Evolutionary conservation across 371 early-diverging fungal genomes (phyloP).

Genomic region (Mortierella sp.): DNA sequence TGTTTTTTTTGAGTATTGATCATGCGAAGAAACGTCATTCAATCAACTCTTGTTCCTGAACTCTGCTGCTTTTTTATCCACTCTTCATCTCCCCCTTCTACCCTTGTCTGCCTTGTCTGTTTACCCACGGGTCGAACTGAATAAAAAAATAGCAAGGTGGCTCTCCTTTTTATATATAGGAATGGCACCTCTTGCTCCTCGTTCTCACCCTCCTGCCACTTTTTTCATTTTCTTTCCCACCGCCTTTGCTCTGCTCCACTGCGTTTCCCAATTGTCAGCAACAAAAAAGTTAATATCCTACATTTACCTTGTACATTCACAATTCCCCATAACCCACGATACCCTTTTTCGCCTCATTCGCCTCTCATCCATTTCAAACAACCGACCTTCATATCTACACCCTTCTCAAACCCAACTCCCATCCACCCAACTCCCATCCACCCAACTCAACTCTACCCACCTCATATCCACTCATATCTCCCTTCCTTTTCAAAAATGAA

Average conservation of each 20-base stretch:
- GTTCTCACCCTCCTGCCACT: not conserved
- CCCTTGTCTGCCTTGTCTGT: not conserved
- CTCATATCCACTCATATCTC: not conserved
- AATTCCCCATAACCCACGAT: too few species aligned
- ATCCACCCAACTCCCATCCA: not conserved
- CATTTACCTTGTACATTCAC: not conserved
- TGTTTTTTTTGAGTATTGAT: not conserved
- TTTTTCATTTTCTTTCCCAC: not conserved
- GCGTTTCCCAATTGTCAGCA: not conserved
- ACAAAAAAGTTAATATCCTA: too few species aligned
- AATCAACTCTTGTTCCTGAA: not conserved
- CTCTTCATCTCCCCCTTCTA: not conserved
- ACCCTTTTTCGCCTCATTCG: not conserved
- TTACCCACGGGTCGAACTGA: not conserved
- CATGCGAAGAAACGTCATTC: not conserved
- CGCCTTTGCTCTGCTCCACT: not conserved
- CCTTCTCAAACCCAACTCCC: not conserved
- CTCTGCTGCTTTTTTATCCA: not conserved
- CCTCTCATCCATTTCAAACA: not conserved
- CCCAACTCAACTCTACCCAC: not conserved
- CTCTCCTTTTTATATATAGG: not conserved
- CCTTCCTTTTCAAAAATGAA: constrained; percentile 11
- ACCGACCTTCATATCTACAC: not conserved
- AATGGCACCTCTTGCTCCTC: not conserved
- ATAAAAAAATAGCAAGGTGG: not conserved